phyloP scores from a whole-genome alignment of 2,329 filamentous ascomycete genomes.

The Aspergillus sp. region DNA sequence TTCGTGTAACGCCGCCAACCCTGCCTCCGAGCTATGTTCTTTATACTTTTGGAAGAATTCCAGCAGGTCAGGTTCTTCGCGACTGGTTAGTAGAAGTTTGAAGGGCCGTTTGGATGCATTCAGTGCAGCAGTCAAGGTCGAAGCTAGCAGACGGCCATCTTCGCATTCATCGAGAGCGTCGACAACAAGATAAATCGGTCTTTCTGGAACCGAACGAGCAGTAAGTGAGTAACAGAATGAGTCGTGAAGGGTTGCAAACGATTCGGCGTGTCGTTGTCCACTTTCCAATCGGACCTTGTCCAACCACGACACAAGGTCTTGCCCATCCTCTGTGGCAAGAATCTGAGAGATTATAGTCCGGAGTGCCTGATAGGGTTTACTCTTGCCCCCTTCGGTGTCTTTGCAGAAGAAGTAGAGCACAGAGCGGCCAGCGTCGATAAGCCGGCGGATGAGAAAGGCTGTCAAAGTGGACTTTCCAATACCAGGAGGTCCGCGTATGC shows the following conservation, averaged over 20 bases:
- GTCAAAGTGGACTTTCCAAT: background rate
- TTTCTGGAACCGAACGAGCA: background rate
- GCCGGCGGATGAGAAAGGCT: background rate
- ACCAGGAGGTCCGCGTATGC: background rate
- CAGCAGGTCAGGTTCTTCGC: background rate
- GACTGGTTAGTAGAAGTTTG: background rate
- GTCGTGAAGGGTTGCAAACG: background rate
- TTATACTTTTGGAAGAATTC: background rate
- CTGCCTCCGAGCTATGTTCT: background rate
- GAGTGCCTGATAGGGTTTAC: background rate
- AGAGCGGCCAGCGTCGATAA: background rate
- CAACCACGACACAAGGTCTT: background rate
- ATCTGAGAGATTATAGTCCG: background rate
- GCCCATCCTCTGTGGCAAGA: background rate
- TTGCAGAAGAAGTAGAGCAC: conserved; percentile 8
- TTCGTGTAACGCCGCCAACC: background rate
- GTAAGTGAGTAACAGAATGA: background rate
- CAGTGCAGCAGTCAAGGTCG: background rate
- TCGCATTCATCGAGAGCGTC: conserved; percentile 3
- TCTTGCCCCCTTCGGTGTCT: background rate
- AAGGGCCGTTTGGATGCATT: background rate
- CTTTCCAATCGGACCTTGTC: background rate
- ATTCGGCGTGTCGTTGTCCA: background rate
- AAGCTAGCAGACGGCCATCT: background rate
- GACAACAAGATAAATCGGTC: background rate